Base-by-base conservation (phyloP, 1,139 yeast genomes). In the Geotrichum restrictum region DNA sequence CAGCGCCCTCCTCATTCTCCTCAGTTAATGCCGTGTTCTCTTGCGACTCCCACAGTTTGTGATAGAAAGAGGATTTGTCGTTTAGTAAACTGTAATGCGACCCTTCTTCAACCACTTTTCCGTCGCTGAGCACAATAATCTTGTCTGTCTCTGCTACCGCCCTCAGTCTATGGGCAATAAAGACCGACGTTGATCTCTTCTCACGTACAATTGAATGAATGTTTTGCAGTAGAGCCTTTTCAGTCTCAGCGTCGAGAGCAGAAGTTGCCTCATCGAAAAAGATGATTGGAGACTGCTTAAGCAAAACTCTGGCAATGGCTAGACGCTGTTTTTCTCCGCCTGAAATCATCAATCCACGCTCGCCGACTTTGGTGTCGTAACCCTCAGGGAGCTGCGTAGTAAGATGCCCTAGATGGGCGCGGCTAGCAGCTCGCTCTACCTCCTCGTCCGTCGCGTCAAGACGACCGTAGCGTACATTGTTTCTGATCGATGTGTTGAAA, bases 241-340 rank as follows among this genome's bases (percentile, higher is more conserved):
- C 99, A 0, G 99, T 93, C 64, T 88, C 95, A 3, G 98, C 91
- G 67, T 93, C 99, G 48, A 93, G 75, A 0, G 98, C 98, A 48
- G 95, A 85, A 0, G 99, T 93, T 4, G 98, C 98, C 66, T 93
- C 98, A 66, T 94, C 98, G 60, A 93, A 88, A 67, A 94, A 91
- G 56, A 95, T 86, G 51, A 94, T 88, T n/a, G 95, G 94, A 0
- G 98, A 82, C 58, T 80, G 76, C 69, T 94, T 94, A 60, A 93
- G 72, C 45, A 93, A 70, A 18, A 93, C 80, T 60, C 99, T 76
- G 0, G 97, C 94, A 61, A 93, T 88, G 0, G 98, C 98, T 51
- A 93, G 75, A 58, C 99, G 76, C 69, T 93, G 99, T 67, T 94
- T 91, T 68, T 93, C 98, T 53, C 99, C 99, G 11, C 99, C 98